phyloP scores from a whole-genome alignment of 202 grass and related monocot species.

The Miscanthus sacchariflorus region DNA sequence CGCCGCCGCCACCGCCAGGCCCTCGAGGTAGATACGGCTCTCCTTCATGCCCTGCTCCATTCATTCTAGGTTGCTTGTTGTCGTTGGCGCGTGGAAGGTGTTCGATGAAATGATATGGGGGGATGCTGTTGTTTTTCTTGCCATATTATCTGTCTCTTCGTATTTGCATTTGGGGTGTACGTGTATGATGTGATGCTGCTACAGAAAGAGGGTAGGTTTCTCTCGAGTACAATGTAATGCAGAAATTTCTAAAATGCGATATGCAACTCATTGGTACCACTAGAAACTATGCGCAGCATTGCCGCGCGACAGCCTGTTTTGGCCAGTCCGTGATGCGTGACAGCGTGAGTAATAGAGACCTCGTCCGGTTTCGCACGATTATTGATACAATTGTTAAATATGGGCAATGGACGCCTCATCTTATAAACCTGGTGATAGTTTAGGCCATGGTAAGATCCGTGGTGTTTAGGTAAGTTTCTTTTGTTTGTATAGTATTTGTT shows the following conservation, averaged over 20 bases:
- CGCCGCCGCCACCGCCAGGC: constrained; percentile 72
- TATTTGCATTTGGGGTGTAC: too few species aligned
- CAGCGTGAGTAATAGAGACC: not conserved
- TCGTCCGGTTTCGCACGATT: not conserved
- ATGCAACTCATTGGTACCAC: too few species aligned
- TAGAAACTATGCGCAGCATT: too few species aligned
- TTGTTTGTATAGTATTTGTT: not conserved
- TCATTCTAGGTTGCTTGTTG: not conserved
- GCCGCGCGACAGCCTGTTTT: too few species aligned
- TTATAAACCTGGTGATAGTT: not conserved
- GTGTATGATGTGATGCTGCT: constrained; percentile 10
- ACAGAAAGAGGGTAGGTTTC: not conserved
- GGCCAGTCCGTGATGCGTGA: too few species aligned
- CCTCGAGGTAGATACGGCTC: constrained; percentile 76
- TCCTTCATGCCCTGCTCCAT: not conserved
- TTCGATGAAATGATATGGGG: constrained; percentile 17
- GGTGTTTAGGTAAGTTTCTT: not conserved
- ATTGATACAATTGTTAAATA: not conserved
- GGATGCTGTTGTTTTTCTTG: too few species aligned
- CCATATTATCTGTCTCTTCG: too few species aligned
- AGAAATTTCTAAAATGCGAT: not conserved
- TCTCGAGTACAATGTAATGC: too few species aligned
- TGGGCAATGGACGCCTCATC: not conserved
- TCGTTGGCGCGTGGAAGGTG: not conserved
- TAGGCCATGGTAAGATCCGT: not conserved